Conservation (phyloP, 495 filamentous ascomycete genomes). For the Neurospora pannonica region DNA sequence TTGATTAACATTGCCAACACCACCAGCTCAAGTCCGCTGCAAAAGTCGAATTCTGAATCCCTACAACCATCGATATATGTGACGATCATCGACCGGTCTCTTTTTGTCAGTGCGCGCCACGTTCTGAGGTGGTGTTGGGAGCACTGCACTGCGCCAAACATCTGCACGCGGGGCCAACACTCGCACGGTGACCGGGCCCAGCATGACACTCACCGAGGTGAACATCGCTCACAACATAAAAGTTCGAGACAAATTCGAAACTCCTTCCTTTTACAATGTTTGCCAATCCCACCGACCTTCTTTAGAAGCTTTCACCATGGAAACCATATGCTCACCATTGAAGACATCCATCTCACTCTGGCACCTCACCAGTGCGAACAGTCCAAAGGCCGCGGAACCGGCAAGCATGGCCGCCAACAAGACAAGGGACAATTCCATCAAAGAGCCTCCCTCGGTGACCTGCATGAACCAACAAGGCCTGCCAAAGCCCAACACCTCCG, state of each 20-base stretch:
- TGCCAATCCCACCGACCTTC: neutral
- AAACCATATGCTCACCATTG: neutral
- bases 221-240: neutral
- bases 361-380: neutral
- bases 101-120: neutral
- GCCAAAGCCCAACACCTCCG: neutral
- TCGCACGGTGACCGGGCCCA: neutral
- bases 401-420: neutral
- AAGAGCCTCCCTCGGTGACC: neutral
- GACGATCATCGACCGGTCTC: neutral
- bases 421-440: neutral
- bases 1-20: neutral
- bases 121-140: neutral
- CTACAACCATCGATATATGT: too few species aligned
- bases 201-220: neutral
- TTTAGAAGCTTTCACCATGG: neutral
- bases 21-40: neutral
- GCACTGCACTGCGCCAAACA: neutral
- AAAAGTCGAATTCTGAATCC: neutral
- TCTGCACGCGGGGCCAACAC: neutral
- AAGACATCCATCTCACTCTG: neutral
- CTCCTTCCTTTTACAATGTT: neutral
- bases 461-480: neutral
- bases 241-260: neutral
- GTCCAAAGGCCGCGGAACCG: neutral